Evolutionary conservation across 2,329 filamentous ascomycete species (phyloP).

Genomic region (Dactylella cylindrospora): DNA sequence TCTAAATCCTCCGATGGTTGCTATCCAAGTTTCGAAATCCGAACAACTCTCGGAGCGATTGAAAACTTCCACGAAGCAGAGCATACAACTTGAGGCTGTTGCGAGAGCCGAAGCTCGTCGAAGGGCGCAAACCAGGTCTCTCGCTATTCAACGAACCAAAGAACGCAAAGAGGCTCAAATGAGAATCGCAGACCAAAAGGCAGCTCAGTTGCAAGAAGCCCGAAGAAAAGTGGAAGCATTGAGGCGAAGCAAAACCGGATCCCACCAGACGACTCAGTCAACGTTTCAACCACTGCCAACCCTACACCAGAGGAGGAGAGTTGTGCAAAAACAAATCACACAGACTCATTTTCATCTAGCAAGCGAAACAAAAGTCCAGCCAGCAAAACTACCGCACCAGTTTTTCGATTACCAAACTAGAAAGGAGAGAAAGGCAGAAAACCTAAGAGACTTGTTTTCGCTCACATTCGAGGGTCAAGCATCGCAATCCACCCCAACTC

Average conservation of each 20-base stretch:
- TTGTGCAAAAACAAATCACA: too few species aligned
- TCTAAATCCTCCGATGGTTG: too few species aligned
- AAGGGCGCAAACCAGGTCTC: constrained; percentile 5
- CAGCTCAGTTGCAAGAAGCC: constrained; percentile 22
- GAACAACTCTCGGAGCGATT: too few species aligned
- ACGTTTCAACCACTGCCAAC: constrained; percentile 15
- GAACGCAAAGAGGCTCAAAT: constrained; percentile 13
- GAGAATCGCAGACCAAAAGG: constrained; percentile 17
- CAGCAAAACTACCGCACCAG: constrained; percentile 7
- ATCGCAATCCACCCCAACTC: constrained; percentile 23
- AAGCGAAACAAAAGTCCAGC: not conserved
- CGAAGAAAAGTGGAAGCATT: constrained; percentile 35
- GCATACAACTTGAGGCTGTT: constrained; percentile 15
- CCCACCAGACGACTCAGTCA: constrained; percentile 21
- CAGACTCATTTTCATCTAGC: constrained; percentile 4
- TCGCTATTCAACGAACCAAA: constrained; percentile 22
- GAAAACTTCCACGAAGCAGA: not conserved
- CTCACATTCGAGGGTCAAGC: constrained; percentile 19
- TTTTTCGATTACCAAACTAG: constrained; percentile 31
- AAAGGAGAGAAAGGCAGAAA: constrained; percentile 9
- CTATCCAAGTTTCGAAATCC: too few species aligned
- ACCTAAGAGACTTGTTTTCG: constrained; percentile 22
- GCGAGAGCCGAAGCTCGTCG: constrained; percentile 19
- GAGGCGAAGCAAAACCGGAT: constrained; percentile 16
- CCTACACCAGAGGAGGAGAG: too few species aligned